Conservation (phyloP, 2,329 filamentous ascomycete species). For the Ilyonectria destructans region DNA sequence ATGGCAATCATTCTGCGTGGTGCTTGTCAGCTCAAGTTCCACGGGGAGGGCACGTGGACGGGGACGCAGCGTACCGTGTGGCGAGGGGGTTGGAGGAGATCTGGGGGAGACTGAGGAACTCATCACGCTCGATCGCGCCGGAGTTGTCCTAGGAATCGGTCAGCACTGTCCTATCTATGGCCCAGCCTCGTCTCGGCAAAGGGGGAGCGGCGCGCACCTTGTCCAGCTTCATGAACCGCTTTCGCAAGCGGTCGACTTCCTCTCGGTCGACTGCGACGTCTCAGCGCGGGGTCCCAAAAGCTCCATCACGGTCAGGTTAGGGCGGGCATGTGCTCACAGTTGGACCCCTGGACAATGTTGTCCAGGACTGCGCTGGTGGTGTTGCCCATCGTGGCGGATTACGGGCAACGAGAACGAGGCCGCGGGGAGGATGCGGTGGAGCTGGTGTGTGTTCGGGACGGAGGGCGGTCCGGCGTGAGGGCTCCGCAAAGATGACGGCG, state of each 20-base stretch:
- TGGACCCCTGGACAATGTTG: conserved; percentile 95
- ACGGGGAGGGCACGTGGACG: conserved; percentile 9
- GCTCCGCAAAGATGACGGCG: background rate
- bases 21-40: conserved; percentile 29
- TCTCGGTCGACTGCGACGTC: conserved; percentile 86
- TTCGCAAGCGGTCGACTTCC: conserved; percentile 94
- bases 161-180: conserved; percentile 18
- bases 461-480: background rate
- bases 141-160: conserved; percentile 83
- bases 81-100: conserved; percentile 98
- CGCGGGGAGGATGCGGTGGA: background rate
- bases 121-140: conserved; percentile 97
- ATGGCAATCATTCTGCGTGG: conserved; percentile 94
- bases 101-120: conserved; percentile 96
- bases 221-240: conserved; percentile 99
- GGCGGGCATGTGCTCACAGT: conserved; percentile 75
- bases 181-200: conserved; percentile 17
- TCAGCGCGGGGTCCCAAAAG: conserved; percentile 35
- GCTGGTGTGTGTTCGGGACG: background rate
- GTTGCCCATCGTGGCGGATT: conserved; percentile 72
- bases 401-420: background rate
- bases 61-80: conserved; percentile 79
- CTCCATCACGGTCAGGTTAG: conserved; percentile 5
- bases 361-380: conserved; percentile 85
- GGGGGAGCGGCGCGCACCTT: conserved; percentile 76